These are phyloP conservation scores for Penicillium longicatenatum DNA, from an alignment of 495 filamentous ascomycete species.

Conservation along the genomic window DNA sequence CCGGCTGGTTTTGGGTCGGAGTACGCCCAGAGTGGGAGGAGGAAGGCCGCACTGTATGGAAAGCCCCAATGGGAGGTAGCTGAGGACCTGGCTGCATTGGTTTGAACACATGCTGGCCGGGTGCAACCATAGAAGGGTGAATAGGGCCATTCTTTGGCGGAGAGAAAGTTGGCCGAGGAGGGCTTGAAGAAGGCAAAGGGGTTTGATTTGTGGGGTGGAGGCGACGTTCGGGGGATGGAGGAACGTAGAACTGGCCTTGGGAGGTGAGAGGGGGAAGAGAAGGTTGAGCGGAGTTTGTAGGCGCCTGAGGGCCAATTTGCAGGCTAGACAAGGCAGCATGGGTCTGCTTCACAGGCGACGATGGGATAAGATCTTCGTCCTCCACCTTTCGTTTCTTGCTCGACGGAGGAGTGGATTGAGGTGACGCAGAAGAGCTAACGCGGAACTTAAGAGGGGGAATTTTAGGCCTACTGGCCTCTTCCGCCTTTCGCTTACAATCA, in stretches of 20 bases:
- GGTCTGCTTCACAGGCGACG: conserved; percentile 39
- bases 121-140: conserved; percentile 24
- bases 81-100: conserved; percentile 35
- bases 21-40: conserved; percentile 49
- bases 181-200: conserved; percentile 32
- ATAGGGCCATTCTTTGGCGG: conserved; percentile 32
- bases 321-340: conserved; percentile 22
- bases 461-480: conserved; percentile 65
- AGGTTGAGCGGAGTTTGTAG: conserved; percentile 18
- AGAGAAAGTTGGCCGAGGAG: conserved; percentile 40
- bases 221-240: conserved; percentile 45
- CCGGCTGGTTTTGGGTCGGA: conserved; percentile 46
- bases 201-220: conserved; percentile 28
- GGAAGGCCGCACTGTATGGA: conserved; percentile 42
- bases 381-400: conserved; percentile 31
- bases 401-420: conserved; percentile 28
- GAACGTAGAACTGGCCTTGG: conserved; percentile 36
- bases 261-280: conserved; percentile 25
- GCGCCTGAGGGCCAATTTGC: conserved; percentile 22
- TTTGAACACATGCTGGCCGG: conserved; percentile 32
- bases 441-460: conserved; percentile 70
- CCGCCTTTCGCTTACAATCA: conserved; percentile 69
- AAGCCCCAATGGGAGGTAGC: conserved; percentile 36
- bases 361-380: conserved; percentile 18
- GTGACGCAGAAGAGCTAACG: conserved; percentile 55